A percentile compares a stretch with the other conserved stretches of the same genome.
Evolutionary conservation across 2,329 filamentous ascomycete species (phyloP).

Genomic region (Clarireedia sp.): DNA sequence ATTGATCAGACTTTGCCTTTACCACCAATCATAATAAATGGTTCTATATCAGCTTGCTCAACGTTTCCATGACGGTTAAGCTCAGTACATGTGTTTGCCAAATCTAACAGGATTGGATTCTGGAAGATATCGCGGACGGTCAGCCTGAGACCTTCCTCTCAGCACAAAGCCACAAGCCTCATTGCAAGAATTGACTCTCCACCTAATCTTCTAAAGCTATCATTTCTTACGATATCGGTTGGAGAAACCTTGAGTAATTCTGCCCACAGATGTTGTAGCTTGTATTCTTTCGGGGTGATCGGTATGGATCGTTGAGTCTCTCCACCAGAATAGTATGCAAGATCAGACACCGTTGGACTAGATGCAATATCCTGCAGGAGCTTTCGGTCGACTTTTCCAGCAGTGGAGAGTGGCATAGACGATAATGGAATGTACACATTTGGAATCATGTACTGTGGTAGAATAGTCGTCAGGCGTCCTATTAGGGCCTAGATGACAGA

Average conservation of each 20-base stretch:
- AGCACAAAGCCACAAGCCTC: conserved; percentile 35
- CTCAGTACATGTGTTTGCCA: conserved; percentile 24
- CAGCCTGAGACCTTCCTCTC: conserved; percentile 27
- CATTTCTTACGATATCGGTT: conserved; percentile 17
- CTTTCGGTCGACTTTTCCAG: conserved; percentile 32
- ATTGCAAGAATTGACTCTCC: conserved; percentile 32
- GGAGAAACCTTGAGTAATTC: conserved; percentile 8
- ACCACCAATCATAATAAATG: conserved; percentile 18
- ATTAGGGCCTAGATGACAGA: neutral
- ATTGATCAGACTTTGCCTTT: conserved; percentile 9
- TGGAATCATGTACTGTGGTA: conserved; percentile 30
- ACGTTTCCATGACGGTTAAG: conserved; percentile 17
- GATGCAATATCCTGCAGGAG: conserved; percentile 20
- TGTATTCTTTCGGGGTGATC: conserved; percentile 6
- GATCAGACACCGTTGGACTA: neutral
- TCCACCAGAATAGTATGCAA: conserved; percentile 1
- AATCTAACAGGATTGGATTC: conserved; percentile 34
- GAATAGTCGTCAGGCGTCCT: neutral
- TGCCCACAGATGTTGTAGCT: conserved; percentile 11
- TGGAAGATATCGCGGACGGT: conserved; percentile 37
- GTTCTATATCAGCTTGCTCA: neutral
- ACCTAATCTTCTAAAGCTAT: conserved; percentile 33
- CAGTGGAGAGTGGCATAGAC: conserved; percentile 26
- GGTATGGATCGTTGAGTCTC: neutral
- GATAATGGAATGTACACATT: conserved; percentile 27